phyloP scores from a whole-genome alignment of 176 grass and related monocot species.

The Raddia distichophylla region DNA sequence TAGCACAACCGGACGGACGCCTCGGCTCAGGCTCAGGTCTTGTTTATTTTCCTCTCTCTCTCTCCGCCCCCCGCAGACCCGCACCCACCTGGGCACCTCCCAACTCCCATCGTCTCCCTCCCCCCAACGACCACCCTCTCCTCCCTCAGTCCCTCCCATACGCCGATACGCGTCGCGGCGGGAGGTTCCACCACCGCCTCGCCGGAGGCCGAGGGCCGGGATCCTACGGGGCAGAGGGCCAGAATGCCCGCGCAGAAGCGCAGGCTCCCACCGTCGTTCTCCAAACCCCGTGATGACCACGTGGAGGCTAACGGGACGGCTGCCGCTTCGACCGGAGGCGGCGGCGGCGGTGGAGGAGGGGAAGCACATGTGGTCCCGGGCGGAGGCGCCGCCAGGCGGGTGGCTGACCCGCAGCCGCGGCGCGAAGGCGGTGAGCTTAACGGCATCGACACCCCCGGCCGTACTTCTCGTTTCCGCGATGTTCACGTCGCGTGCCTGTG shows the following conservation, averaged over 20 bases:
- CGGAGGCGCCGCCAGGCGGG: constrained; percentile 37
- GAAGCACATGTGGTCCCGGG: constrained; percentile 7
- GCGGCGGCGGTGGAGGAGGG: constrained; percentile 7
- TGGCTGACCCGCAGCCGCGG: constrained; percentile 27
- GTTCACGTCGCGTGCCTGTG: constrained; percentile 26
- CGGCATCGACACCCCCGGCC: constrained; percentile 26
- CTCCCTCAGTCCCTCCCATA: background rate
- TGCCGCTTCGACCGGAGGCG: background rate
- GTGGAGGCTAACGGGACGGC: constrained; percentile 27
- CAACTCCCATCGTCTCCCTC: constrained; percentile 31
- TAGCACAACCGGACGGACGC: constrained; percentile 26
- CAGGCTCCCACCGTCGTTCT: constrained; percentile 29
- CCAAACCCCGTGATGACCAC: constrained; percentile 46
- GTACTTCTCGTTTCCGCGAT: constrained; percentile 8
- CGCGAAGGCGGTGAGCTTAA: constrained; percentile 49
- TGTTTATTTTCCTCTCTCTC: constrained; percentile 46
- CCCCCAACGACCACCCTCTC: constrained; percentile 39
- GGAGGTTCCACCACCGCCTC: constrained; percentile 18
- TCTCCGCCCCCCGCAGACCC: constrained; percentile 39
- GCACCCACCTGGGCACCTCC: constrained; percentile 55
- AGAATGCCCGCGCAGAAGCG: constrained; percentile 67
- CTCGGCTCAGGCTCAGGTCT: background rate
- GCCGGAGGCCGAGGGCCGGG: constrained; percentile 21
- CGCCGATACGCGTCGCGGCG: constrained; percentile 14
- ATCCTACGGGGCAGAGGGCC: constrained; percentile 31